Evolutionary conservation across 2,329 filamentous ascomycete genomes (phyloP), one percentile per base, ranked within the genome.

Genomic region (Bipolaris bicolor): DNA sequence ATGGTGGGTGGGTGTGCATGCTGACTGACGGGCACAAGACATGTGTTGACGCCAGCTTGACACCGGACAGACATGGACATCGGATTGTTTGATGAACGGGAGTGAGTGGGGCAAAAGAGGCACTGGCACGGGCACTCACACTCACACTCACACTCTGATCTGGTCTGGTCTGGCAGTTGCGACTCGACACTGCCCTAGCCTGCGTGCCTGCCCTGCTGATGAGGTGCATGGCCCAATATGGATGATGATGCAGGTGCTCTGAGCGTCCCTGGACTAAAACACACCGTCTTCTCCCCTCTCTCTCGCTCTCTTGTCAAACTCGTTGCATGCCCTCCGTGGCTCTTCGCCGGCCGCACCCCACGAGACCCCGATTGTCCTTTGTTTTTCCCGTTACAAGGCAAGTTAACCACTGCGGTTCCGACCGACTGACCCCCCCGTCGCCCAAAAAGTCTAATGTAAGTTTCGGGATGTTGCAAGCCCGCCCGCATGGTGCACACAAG

Each of bases 241-340:
- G 52, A 45, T 52, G 43, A 40, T 49, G 49, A 31, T 56, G 53
- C 53, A 52, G 41, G 48, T 47, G 54, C 43, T 52, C 49, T 40
- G 49, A 39, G 50, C 49, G 33, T 37, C 43, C 29, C 36, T 57
- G 43, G 39, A 39, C 29, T 53, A 52, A 40, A 47, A 53, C 33
- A 37, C 37, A 57, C 31, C 10, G 49, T 45, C 49, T 47, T 33
- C 24, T 41, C 26, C 9, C 20, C 20, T 20, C 20, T 20, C 20
- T 44, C 36, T 36, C 39, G 29, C 24, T 9, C 26, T 26, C 16
- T 51, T 33, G 20, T 41, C 41, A 55, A 45, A 46, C 41, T 34
- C 45, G 47, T 52, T 33, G 36, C 48, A 36, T 22, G 26, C 48
- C 31, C 5, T 24, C 45, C 33, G 29, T 34, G 44, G 13, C 31